phyloP scores from a whole-genome alignment of 73 alveolate genomes.

The Strombidium stylifer region DNA sequence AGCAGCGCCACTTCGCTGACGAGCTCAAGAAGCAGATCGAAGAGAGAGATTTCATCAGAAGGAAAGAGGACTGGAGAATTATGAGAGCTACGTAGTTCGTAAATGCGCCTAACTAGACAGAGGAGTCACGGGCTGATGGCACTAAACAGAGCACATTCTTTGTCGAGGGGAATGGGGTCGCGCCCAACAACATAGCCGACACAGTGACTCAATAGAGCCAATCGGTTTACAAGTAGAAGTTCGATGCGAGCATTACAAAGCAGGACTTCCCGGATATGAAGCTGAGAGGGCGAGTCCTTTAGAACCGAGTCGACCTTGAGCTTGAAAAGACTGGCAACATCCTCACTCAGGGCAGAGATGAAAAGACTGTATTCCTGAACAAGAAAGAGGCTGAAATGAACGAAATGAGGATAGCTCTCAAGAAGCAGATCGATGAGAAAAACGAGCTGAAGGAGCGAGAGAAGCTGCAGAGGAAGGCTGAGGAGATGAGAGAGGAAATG shows the following conservation, averaged over 20 bases:
- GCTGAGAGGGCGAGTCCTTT: conserved; percentile 25
- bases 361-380: conserved; percentile 21
- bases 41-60: too few relatives aligned
- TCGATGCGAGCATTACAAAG: conserved; percentile 15
- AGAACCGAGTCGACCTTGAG: conserved; percentile 34
- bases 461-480: conserved; percentile 1
- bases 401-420: conserved; percentile 42
- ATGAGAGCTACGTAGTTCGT: too few relatives aligned
- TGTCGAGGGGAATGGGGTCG: too few relatives aligned
- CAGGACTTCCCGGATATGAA: conserved; percentile 31
- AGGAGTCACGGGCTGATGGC: too few relatives aligned
- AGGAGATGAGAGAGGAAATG: conserved; percentile 4
- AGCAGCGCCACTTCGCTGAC: too few relatives aligned
- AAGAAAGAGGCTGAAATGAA: conserved; percentile 28
- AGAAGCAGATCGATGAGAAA: conserved; percentile 50
- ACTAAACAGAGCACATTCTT: too few relatives aligned
- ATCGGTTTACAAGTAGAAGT: too few relatives aligned
- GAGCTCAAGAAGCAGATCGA: too few relatives aligned
- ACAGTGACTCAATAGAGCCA: too few relatives aligned
- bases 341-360: conserved; percentile 57
- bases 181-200: too few relatives aligned
- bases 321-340: conserved; percentile 49
- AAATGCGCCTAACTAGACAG: too few relatives aligned
- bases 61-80: too few relatives aligned
- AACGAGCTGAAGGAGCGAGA: conserved; percentile 35